Base-by-base conservation (phyloP, 2,329 filamentous ascomycete genomes). In the Lachnum nothofagi region DNA sequence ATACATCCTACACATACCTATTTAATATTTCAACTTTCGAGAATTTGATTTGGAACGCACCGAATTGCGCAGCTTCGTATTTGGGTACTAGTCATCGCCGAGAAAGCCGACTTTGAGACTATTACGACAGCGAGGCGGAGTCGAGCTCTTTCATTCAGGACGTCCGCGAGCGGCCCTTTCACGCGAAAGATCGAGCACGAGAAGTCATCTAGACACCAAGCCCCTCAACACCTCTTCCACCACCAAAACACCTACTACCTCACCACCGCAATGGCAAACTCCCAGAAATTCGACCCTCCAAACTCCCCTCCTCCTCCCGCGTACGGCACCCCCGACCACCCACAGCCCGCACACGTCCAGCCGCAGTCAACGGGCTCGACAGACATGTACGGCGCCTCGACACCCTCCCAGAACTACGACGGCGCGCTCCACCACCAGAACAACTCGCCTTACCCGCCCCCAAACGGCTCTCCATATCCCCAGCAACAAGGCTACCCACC, bases 291-390 rank as follows among this genome's bases (percentile, higher is more conserved):
- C 44, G 39, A 56, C 34, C 41, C 54, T 22, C 50, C 52, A 27
- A 42, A 46, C 20, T 46, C 46, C 19, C 52, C 59, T 22, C 57
- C 60, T 16, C 61, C 60, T 7, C 59, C 60, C 44, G 52, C 58
- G 29, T 60, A 62, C 51, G 53, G 51, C 22, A 45, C 50, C 42
- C 42, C 55, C 24, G 35, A 20, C 19, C 48, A 47, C 19, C 60
- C 60, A 6, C 46, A 48, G 42, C 48, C 51, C 1, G 60, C 56
- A 3, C 55, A 62, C 42, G 44, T 55, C 23, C 27, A 42, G 20
- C 43, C 55, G 14, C 43, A 54, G 23, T 31, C 46, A 37, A 49
- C 55, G 3, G 51, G 46, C 7, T 23, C 48, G 9, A 44, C 52
- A 37, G 56, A 58, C 38, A 54, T 56, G 51, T 57, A 58, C 48